These are phyloP conservation scores for Lentinula edodes DNA, from an alignment of 768 basidiomycete species.

Conservation along the genomic window DNA sequence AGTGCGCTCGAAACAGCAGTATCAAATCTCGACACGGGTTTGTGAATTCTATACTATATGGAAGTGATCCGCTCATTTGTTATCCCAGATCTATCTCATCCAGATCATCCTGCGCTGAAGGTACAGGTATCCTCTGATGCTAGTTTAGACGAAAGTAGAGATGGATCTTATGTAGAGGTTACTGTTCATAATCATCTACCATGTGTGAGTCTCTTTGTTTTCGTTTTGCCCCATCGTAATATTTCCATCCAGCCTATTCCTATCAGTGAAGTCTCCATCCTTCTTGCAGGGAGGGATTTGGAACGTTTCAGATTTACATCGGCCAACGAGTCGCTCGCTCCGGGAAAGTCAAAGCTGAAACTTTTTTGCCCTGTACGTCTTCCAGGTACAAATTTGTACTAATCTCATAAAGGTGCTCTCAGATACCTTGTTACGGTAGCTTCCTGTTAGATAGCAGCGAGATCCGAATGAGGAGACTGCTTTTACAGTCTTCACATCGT, in stretches of 20 bases:
- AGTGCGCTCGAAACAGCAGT: conserved; percentile 43
- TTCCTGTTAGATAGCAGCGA: conserved; percentile 67
- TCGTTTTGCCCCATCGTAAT: background rate
- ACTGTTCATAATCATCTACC: conserved; percentile 63
- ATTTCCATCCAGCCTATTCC: conserved; percentile 42
- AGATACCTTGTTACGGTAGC: conserved; percentile 70
- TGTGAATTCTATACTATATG: conserved; percentile 7
- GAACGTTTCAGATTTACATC: conserved; percentile 55
- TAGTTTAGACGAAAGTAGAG: conserved; percentile 49
- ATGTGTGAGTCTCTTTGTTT: conserved; percentile 49
- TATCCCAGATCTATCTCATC: conserved; percentile 53
- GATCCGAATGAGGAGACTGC: conserved; percentile 56
- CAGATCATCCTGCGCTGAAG: conserved; percentile 66
- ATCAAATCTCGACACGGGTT: conserved; percentile 51
- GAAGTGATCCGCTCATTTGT: conserved; percentile 3
- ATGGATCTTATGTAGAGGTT: conserved; percentile 60
- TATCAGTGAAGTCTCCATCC: conserved; percentile 56
- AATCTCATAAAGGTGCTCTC: conserved; percentile 1
- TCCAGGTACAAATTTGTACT: background rate
- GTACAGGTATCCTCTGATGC: conserved; percentile 45
- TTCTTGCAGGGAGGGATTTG: conserved; percentile 56
- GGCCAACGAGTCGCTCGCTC: conserved; percentile 34
- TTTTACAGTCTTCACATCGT: conserved; percentile 60
- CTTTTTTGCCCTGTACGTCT: conserved; percentile 69
- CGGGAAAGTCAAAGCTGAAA: conserved; percentile 54